phyloP scores from a whole-genome alignment of 2,329 filamentous ascomycete genomes.

The Fusarium incarnatum region DNA sequence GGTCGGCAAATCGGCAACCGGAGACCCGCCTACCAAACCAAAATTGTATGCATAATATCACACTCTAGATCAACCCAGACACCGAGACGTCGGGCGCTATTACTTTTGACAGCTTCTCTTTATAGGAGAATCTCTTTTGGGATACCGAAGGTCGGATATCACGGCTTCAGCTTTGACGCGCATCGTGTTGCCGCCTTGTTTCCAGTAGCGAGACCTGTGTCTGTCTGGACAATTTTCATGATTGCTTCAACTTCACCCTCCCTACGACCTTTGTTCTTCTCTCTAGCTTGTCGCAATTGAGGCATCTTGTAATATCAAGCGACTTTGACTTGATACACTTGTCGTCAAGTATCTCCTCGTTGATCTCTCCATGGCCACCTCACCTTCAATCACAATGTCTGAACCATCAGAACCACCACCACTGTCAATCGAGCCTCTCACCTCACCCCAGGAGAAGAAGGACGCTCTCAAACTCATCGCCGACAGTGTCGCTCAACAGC shows the following conservation, averaged over 20 bases:
- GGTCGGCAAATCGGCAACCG: slow-evolving; percentile 37
- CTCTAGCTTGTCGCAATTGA: not conserved
- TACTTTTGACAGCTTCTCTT: slow-evolving; percentile 27
- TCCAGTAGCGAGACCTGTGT: slow-evolving; percentile 16
- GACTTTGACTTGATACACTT: not conserved
- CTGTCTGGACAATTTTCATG: not conserved
- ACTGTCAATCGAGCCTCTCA: slow-evolving; percentile 69
- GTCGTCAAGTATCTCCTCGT: too few species aligned
- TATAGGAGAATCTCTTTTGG: slow-evolving; percentile 20
- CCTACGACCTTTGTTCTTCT: not conserved
- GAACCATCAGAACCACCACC: slow-evolving; percentile 61
- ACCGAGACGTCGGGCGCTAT: slow-evolving; percentile 31
- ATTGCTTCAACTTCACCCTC: not conserved
- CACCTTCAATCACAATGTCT: slow-evolving; percentile 12
- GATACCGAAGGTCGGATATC: slow-evolving; percentile 42
- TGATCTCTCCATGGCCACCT: not conserved
- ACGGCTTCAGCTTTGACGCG: slow-evolving; percentile 29
- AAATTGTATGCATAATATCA: not conserved
- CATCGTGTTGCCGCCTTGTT: slow-evolving; percentile 24
- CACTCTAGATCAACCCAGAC: slow-evolving; percentile 10
- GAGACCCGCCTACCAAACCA: slow-evolving; percentile 14
- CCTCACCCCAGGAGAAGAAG: slow-evolving; percentile 67
- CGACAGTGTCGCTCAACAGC: slow-evolving; percentile 85
- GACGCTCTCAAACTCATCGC: slow-evolving; percentile 78
- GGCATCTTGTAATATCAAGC: rapidly evolving